Conservation (phyloP, 2,329 filamentous ascomycete genomes). For the Blastomyces emzantsi region DNA sequence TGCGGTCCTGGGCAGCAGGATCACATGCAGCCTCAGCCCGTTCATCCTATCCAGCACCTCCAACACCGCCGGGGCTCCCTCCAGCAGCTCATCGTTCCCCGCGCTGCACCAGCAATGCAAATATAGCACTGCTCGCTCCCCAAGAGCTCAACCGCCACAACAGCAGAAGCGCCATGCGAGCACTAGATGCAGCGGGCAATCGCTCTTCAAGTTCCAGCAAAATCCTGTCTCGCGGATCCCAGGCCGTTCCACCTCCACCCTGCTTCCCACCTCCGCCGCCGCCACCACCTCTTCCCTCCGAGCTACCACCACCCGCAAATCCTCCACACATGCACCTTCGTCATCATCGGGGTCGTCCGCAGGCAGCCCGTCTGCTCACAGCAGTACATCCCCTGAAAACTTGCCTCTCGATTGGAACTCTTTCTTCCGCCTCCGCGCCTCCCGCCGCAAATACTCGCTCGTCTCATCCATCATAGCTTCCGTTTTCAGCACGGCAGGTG, state of each 20-base stretch:
- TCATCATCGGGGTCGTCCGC: conserved; percentile 3
- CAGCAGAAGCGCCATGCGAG: conserved; percentile 22
- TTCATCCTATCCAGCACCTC: conserved; percentile 17
- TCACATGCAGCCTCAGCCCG: conserved; percentile 18
- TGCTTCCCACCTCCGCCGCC: conserved; percentile 15
- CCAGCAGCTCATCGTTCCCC: conserved; percentile 1
- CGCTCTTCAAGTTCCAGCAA: conserved; percentile 7
- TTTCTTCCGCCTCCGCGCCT: conserved; percentile 84
- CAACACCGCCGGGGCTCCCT: background rate
- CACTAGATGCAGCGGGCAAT: conserved; percentile 19
- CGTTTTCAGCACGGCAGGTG: conserved; percentile 48
- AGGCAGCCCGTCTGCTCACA: background rate
- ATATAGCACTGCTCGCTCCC: background rate
- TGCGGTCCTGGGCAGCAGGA: conserved; percentile 24
- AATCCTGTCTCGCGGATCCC: background rate
- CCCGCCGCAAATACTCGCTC: conserved; percentile 74
- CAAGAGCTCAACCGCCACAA: conserved; percentile 14
- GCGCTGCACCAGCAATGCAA: conserved; percentile 8
- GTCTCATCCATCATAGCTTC: conserved; percentile 63
- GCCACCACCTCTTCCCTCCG: background rate
- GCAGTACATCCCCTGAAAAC: conserved; percentile 3
- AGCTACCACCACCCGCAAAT: background rate
- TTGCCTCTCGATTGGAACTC: conserved; percentile 69
- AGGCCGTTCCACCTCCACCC: background rate
- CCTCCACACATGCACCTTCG: conserved; percentile 4